Evolutionary conservation across 2,329 filamentous ascomycete species (phyloP).

Genomic region (Claviceps sp.): DNA sequence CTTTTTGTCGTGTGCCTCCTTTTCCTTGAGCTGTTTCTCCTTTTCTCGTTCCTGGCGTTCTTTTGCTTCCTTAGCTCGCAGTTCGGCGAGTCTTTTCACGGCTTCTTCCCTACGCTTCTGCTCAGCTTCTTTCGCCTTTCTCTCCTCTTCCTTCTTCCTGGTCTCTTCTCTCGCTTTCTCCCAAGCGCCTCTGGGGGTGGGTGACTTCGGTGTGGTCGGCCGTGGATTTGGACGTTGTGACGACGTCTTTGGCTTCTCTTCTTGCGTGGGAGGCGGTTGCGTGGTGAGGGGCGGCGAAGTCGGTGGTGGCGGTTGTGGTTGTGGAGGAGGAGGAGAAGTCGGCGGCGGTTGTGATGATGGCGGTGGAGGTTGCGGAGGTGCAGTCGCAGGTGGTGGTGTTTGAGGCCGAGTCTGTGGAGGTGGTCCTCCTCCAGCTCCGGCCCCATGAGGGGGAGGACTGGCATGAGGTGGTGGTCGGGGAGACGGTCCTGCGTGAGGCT

Average conservation of each 20-base stretch:
- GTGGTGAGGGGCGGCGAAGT: background rate
- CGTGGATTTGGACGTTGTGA: conserved; percentile 12
- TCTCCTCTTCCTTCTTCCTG: conserved; percentile 48
- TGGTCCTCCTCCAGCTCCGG: conserved; percentile 1
- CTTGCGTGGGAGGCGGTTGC: conserved; percentile 5
- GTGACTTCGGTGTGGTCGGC: conserved; percentile 9
- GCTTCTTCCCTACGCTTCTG: conserved; percentile 45
- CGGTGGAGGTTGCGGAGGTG: background rate
- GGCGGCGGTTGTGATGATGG: background rate
- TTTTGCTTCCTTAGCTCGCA: conserved; percentile 41
- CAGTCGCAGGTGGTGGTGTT: conserved; percentile 2
- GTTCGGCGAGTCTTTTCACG: conserved; percentile 36
- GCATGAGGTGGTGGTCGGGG: conserved; percentile 20
- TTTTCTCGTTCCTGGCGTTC: conserved; percentile 30
- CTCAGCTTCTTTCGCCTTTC: conserved; percentile 46
- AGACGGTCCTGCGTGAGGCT: conserved; percentile 11
- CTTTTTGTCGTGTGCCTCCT: conserved; percentile 22
- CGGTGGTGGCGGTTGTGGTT: background rate
- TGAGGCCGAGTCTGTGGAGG: conserved; percentile 6
- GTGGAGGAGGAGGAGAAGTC: background rate
- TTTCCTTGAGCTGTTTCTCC: conserved; percentile 24
- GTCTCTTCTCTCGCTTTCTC: conserved; percentile 58
- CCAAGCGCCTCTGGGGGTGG: conserved; percentile 39
- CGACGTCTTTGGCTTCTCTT: conserved; percentile 9
- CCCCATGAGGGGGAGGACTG: background rate